Evolutionary conservation across 2,329 filamentous ascomycete species (phyloP).

Genomic region (Fusarium drepaniforme): DNA sequence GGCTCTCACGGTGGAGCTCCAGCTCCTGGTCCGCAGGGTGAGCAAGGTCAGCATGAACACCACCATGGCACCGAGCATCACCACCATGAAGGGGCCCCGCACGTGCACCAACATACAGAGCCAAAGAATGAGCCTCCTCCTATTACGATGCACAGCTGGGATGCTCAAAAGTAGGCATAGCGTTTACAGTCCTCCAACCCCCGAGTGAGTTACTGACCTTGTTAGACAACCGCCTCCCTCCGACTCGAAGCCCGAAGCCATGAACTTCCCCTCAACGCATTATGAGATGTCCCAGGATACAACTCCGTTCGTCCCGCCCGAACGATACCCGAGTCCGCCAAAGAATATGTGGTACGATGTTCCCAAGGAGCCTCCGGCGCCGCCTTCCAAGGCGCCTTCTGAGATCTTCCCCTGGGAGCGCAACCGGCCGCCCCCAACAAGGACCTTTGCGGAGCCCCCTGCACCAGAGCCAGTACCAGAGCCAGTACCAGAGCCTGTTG

Average conservation of each 20-base stretch:
- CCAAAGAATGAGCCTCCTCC: slow-evolving; percentile 39
- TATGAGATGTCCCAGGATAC: slow-evolving; percentile 88
- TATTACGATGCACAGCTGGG: slow-evolving; percentile 58
- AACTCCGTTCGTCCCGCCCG: slow-evolving; percentile 81
- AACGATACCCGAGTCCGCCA: slow-evolving; percentile 84
- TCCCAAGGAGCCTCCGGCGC: slow-evolving; percentile 72
- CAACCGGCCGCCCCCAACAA: slow-evolving; percentile 70
- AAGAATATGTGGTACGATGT: slow-evolving; percentile 91
- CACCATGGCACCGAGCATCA: slow-evolving; percentile 34
- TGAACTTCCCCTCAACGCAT: slow-evolving; percentile 81
- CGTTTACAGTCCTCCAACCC: background rate
- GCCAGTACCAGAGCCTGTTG: slow-evolving; percentile 29
- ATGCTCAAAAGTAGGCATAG: slow-evolving; percentile 64
- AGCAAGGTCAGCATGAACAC: slow-evolving; percentile 52
- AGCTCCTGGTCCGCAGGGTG: slow-evolving; percentile 42
- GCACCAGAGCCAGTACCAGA: slow-evolving; percentile 8
- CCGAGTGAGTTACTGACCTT: slow-evolving; percentile 21
- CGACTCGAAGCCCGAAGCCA: slow-evolving; percentile 84
- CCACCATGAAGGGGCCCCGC: slow-evolving; percentile 27
- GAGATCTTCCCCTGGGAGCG: slow-evolving; percentile 94
- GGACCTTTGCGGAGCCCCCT: slow-evolving; percentile 66
- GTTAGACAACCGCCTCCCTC: slow-evolving; percentile 71
- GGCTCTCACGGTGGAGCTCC: slow-evolving; percentile 27
- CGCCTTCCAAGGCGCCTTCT: slow-evolving; percentile 65
- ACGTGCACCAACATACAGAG: slow-evolving; percentile 35